phyloP scores from a whole-genome alignment of 805 yeast species.

The Maudiozyma barnettii region DNA sequence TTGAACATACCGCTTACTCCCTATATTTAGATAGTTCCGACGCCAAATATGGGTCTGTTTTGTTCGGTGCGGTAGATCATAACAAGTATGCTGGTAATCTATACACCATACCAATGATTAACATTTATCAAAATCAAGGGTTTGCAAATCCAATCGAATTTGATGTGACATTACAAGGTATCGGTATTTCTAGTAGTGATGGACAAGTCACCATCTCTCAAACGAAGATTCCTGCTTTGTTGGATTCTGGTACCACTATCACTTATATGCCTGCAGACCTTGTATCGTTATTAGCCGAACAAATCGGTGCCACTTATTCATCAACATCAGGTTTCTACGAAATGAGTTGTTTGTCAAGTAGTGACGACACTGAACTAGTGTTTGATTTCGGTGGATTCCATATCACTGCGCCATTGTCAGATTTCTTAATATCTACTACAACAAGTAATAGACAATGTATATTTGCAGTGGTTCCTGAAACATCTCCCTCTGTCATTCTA shows the following conservation, averaged over 20 bases:
- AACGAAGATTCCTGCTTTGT: constrained; percentile 31
- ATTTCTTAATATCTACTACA: constrained; percentile 25
- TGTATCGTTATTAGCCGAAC: constrained; percentile 29
- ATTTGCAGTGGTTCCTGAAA: constrained; percentile 32
- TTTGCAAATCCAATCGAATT: constrained; percentile 18
- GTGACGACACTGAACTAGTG: constrained; percentile 30
- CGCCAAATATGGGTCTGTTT: constrained; percentile 36
- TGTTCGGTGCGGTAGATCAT: constrained; percentile 36
- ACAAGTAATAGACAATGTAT: constrained; percentile 28
- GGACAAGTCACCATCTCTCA: constrained; percentile 20
- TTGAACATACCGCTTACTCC: constrained; percentile 32
- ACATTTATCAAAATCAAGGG: constrained; percentile 9
- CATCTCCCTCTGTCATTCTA: constrained; percentile 28
- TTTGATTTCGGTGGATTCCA: constrained; percentile 54
- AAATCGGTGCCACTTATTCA: constrained; percentile 38
- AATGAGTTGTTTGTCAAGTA: constrained; percentile 34
- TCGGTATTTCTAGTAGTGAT: constrained; percentile 16
- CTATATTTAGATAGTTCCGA: constrained; percentile 43
- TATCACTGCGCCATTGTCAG: constrained; percentile 42
- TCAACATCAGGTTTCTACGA: constrained; percentile 36
- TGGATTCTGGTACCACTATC: constrained; percentile 38
- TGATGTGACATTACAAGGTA: constrained; percentile 29
- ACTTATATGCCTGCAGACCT: constrained; percentile 36
- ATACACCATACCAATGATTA: constrained; percentile 27
- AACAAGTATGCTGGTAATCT: constrained; percentile 31